Evolutionary conservation across 2,329 filamentous ascomycete species (phyloP), one percentile per base, ranked within the genome.

Genomic region (Ascochyta rabiei): DNA sequence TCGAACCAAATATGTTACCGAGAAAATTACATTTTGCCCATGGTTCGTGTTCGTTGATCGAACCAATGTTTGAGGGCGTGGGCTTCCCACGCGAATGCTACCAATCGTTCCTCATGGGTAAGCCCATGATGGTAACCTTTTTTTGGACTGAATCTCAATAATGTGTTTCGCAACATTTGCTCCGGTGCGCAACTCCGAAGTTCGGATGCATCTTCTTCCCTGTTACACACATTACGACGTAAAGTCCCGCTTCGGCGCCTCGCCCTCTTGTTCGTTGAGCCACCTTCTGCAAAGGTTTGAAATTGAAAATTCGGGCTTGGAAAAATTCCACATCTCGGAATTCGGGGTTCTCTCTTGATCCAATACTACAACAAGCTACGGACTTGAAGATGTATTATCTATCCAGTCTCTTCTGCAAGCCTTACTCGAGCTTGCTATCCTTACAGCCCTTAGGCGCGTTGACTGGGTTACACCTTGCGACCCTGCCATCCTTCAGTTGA

Each of bases 391-490:
- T 30, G 28, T 5, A 30, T 10, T 10, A 30, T 5, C 28, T 10
- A 10, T 12, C 12, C 12, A 30, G 12, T 13, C 28, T 30, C 12
- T 2, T 30, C 13, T 21, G 6, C 23, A 41, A 18, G 10, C 18
- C 10, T 21, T 34, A 55, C 41, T 55, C 46, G 10, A 55, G 37
- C 19, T 55, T 50, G 28, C 28, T 46, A 57, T 76, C 74, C n/a
- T 54, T 57, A 46, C 75, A 77, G 37, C 68, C 66, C 45, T 66
- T 63, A 1, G 75, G 75, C 38, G 73, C 72, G n/a, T 57, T 66
- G 0, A 76, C 62, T 5, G 74, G 74, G 60, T 77, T 77, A 53
- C 75, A 77, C 42, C 68, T 69, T 21, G 71, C 75, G 2, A 72
- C 70, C 43, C 57, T 63, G 4, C 64, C 65, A 1, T 56, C 62